Evolutionary conservation across 371 early-diverging fungal species (phyloP), one percentile per base, ranked within the genome.

Genomic region (Mucor circinelloides): DNA sequence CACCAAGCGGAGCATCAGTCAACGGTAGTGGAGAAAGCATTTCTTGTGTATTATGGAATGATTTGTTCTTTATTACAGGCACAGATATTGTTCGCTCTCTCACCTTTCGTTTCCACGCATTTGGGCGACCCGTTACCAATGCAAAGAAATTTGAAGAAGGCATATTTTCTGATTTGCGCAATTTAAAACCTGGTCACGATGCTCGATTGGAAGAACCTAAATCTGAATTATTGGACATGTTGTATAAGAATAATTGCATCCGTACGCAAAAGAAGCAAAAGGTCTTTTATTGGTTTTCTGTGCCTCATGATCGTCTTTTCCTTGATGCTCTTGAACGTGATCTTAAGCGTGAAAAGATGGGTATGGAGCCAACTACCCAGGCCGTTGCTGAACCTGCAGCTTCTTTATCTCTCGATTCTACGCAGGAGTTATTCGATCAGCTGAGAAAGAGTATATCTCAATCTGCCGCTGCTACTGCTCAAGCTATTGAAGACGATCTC

Each of bases 211-310:
- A 99, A 81, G 95, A 95, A 67, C 98, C 99, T 17, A 89, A 99
- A 58, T 95, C 95, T 12, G 96, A 95, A 67, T 95, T 99, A 73
- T 83, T 99, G 48, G 99, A 99, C 76, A 94, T 97, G 83, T 86
- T 99, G 60, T 97, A 98, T 89, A 96, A 96, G 81, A 92, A 97
- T 82, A 94, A 97, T 69, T 99, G 99, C 79, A 97, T 99, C 66
- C 90, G 99, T 32, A 99, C 99, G 8, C 99, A 99, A 81, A 99
- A 99, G 88, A 99, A 99, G 82, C 97, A 97, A 78, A 99, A 99
- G 72, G 99, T 99, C 17, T 99, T 99, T 79, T 97, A 90, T 77
- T 99, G 99, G 99, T 94, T 93, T 79, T 93, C 95, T 38, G 99
- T 99, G 6, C 97, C 96, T 19, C 99, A 99, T 81, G 99, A 99